Evolutionary conservation across 2,329 filamentous ascomycete species (phyloP).

Genomic region (Neophaeococcomyces aloes): DNA sequence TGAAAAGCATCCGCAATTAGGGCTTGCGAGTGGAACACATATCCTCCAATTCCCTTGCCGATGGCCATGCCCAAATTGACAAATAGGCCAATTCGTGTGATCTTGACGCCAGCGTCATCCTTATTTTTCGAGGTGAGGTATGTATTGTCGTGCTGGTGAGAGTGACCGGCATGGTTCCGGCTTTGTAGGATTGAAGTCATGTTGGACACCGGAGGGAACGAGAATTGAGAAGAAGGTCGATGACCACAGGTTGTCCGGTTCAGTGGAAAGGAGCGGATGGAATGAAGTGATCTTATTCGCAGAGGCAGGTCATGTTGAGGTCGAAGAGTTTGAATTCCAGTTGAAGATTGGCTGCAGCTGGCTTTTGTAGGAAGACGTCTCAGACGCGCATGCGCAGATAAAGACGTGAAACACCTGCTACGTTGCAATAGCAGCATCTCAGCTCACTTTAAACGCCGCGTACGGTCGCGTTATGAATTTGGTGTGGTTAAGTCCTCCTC

Average conservation of each 20-base stretch:
- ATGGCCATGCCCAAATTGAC: constrained; percentile 92
- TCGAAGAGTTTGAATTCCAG: not conserved
- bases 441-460: not conserved
- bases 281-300: not conserved
- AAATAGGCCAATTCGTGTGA: constrained; percentile 77
- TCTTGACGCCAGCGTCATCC: constrained; percentile 84
- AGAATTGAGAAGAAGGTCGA: not conserved
- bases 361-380: not conserved
- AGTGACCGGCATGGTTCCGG: constrained; percentile 40
- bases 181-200: constrained; percentile 10
- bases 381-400: too few relatives aligned
- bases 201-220: not conserved
- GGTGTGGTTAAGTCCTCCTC: not conserved
- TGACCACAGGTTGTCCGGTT: not conserved
- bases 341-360: not conserved
- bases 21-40: constrained; percentile 87
- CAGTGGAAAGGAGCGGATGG: not conserved
- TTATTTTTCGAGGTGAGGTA: constrained; percentile 74
- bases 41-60: constrained; percentile 83
- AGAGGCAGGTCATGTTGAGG: not conserved
- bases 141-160: constrained; percentile 63
- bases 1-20: constrained; percentile 92
- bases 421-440: constrained; percentile 6
- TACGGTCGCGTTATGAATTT: not conserved
- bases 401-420: not conserved